Base-by-base conservation (phyloP, 805 yeast genomes). In the Cyberlindnera suaveolens region DNA sequence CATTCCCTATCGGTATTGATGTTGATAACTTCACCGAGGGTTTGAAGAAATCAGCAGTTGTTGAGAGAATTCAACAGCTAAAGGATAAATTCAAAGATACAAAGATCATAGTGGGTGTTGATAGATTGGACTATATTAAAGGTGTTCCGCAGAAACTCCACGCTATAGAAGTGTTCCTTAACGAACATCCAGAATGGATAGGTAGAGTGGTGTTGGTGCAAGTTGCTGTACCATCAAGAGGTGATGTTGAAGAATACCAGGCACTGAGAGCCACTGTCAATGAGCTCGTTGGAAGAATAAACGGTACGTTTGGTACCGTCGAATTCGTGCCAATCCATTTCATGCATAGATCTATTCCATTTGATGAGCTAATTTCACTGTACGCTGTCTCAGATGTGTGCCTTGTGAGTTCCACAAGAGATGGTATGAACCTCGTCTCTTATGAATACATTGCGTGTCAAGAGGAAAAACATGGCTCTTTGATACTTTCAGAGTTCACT, bases 1-100 rank as follows among this genome's bases (percentile, higher is more conserved):
- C 98, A 0, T 91, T 90, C 75, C 99, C 99, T n/a, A 93, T 93
- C 52, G 99, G 99, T 45, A 93, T 93, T 47, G 99, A 93, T 59
- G 96, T 89, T 18, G 96, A 88, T 45, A 87, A 86, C 52, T 93
- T 93, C 62, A 67, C 83, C 14, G 85, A 80, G 18, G 98, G 96
- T 0, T 64, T 93, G 52, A 70, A 79, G 50, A 73, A 75, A 46
- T 74, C 70, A 1, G 56, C 67, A 5, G 97, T 90, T 5, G 71
- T 76, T 36, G 62, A 75, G 23, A 74, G 99, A 53, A 79, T 91
- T 45, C 55, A 65, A 30, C 77, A 76, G 44, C 68, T 93, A 46
- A 77, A 71, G 40, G 72, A 75, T 50, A 84, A 85, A 54, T 87
- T 85, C 50, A 66, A 75, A 38, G 93, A 81, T 52, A 74, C 82